These are phyloP conservation scores for Penicillium sp. DNA, from an alignment of 2,329 filamentous ascomycete species.

Conservation along the genomic window DNA sequence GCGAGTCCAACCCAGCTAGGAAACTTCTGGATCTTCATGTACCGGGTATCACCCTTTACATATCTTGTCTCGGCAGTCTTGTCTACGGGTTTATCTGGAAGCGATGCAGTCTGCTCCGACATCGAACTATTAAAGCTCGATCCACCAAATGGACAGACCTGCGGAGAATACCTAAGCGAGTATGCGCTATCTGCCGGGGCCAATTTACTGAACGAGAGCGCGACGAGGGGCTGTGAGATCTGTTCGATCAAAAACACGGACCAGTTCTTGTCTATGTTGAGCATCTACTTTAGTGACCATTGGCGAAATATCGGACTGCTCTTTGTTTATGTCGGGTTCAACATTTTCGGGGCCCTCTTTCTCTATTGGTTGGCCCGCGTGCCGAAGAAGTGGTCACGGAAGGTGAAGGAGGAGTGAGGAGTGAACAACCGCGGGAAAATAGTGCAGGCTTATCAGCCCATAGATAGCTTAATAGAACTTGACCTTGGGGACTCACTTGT, in stretches of 20 bases:
- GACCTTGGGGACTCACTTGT: not conserved
- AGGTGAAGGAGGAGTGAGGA: conserved; percentile 42
- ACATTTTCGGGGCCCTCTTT: conserved; percentile 8
- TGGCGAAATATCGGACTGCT: conserved; percentile 21
- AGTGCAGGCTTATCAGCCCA: not conserved
- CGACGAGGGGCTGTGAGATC: conserved; percentile 3
- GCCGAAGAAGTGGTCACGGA: conserved; percentile 36
- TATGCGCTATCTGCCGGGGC: not conserved
- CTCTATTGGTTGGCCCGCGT: conserved; percentile 19
- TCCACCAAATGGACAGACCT: conserved; percentile 9
- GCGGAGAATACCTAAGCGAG: conserved; percentile 10
- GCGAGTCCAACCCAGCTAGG: conserved; percentile 58
- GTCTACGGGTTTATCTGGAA: conserved; percentile 4
- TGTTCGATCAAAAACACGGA: conserved; percentile 9
- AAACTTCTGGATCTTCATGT: conserved; percentile 14
- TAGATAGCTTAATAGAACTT: not conserved
- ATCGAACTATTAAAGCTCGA: conserved; percentile 9
- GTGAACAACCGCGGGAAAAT: not conserved
- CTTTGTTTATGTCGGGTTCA: conserved; percentile 14
- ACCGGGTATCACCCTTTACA: conserved; percentile 12
- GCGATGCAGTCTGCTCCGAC: conserved; percentile 2
- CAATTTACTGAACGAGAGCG: conserved; percentile 2
- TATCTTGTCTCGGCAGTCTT: conserved; percentile 11
- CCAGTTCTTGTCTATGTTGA: not conserved
- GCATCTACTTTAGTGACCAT: not conserved